These are phyloP conservation scores for Diaporthe batatas DNA, from an alignment of 2,329 filamentous ascomycete genomes.

Conservation along the genomic window DNA sequence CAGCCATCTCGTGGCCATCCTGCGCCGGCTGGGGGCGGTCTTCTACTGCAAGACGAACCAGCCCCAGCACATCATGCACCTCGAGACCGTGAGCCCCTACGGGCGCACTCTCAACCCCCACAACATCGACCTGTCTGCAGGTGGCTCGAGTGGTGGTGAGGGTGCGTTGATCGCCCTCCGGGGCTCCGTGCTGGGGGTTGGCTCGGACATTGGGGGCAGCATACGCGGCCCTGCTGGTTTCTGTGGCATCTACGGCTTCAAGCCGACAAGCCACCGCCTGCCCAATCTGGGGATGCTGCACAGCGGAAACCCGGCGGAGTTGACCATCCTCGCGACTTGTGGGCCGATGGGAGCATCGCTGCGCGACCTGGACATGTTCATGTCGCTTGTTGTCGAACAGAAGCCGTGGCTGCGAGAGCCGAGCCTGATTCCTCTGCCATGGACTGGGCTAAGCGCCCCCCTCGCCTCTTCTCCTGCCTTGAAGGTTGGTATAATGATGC, in stretches of 20 bases:
- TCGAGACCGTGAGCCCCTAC: constrained; percentile 73
- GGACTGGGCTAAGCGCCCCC: constrained; percentile 49
- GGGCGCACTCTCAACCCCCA: constrained; percentile 74
- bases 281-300: constrained; percentile 48
- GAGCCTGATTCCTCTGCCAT: constrained; percentile 48
- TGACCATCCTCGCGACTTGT: constrained; percentile 52
- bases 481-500: constrained; percentile 59
- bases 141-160: constrained; percentile 74
- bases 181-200: constrained; percentile 57
- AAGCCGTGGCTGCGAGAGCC: constrained; percentile 50
- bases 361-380: constrained; percentile 53
- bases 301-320: constrained; percentile 48
- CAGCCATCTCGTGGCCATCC: constrained; percentile 67
- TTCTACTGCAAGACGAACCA: constrained; percentile 78
- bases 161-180: constrained; percentile 56
- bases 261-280: constrained; percentile 45
- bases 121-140: constrained; percentile 70
- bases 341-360: constrained; percentile 52
- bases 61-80: constrained; percentile 67
- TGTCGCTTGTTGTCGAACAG: constrained; percentile 45
- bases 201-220: constrained; percentile 59
- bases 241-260: constrained; percentile 50
- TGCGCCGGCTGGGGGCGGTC: constrained; percentile 71
- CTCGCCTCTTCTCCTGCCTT: constrained; percentile 43
- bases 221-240: constrained; percentile 56